These are phyloP conservation scores for Alternaria sp. DNA, from an alignment of 2,329 filamentous ascomycete genomes.

Conservation along the genomic window DNA sequence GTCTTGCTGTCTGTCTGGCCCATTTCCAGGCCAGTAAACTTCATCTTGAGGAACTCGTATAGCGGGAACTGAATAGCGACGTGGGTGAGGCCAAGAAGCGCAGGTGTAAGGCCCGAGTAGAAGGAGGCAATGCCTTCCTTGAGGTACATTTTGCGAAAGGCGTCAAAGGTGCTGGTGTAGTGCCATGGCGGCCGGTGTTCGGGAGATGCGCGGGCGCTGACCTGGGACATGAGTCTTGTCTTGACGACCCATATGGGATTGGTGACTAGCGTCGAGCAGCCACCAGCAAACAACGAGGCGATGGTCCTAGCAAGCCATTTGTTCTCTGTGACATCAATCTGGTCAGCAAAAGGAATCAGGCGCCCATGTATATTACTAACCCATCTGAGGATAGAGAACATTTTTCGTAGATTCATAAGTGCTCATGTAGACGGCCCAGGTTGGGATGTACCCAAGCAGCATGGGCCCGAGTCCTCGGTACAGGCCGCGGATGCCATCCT, in stretches of 20 bases:
- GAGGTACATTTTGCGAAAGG: slow-evolving; percentile 93
- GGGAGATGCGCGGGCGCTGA: slow-evolving; percentile 62
- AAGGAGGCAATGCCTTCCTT: slow-evolving; percentile 89
- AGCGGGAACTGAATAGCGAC: slow-evolving; percentile 97
- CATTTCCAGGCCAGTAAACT: slow-evolving; percentile 89
- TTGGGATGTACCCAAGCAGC: slow-evolving; percentile 92
- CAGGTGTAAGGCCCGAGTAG: slow-evolving; percentile 92
- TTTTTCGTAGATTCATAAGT: slow-evolving; percentile 91
- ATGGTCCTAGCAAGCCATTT: slow-evolving; percentile 81
- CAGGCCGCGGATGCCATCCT: slow-evolving; percentile 88
- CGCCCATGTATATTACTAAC: slow-evolving; percentile 30
- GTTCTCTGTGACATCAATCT: slow-evolving; percentile 60
- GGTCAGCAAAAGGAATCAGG: slow-evolving; percentile 16
- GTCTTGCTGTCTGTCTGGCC: slow-evolving; percentile 67
- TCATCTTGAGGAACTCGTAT: slow-evolving; percentile 91
- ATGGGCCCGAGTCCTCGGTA: slow-evolving; percentile 95
- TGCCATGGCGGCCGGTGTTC: slow-evolving; percentile 79
- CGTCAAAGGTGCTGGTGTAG: slow-evolving; percentile 87
- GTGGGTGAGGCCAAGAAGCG: slow-evolving; percentile 88
- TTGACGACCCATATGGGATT: slow-evolving; percentile 99
- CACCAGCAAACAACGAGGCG: slow-evolving; percentile 89
- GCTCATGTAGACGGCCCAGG: slow-evolving; percentile 97
- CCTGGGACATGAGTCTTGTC: slow-evolving; percentile 96
- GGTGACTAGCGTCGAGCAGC: slow-evolving; percentile 89
- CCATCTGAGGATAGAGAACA: slow-evolving; percentile 70